Base-by-base conservation (phyloP, 2,329 filamentous ascomycete species). In the Capronia coronata region DNA sequence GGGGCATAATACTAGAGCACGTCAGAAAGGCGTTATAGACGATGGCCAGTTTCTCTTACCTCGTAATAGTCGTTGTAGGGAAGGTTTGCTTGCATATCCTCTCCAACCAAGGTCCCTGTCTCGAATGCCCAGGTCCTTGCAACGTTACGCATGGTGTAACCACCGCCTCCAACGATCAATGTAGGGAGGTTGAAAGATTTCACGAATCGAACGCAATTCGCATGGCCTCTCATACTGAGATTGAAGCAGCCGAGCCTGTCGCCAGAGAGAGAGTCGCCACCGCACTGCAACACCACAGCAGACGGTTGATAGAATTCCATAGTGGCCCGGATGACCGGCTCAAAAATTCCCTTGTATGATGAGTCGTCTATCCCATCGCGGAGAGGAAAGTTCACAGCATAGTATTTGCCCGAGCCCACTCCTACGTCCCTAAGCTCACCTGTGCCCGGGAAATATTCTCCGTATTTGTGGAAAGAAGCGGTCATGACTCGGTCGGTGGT, bases 31-130 rank as follows among this genome's bases (percentile, higher is more conserved):
- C 46, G 40, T 2, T 30, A 43, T 38, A 16, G 38, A 32, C 7
- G 25, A 38, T 23, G 9, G 25, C 37, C 19, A 55, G 34, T n/a
- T 37, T 9, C 21, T 9, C 68, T 61, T 64, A 77, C 76, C 65
- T 84, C 82, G 63, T 97, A 97, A 68, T 97, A 97, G 72, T 97
- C 91, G 57, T 95, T 97, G 68, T 89, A 97, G 0, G 91, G 91
- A 34, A 97, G 75, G n/a, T 86, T 83, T 3, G 84, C 77, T 9
- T 81, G 77, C 77, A 97, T 87, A 23, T 87, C 78, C 52, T 90
- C 81, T 22, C 87, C 87, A 16, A 96, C 87, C 7, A 97, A 77
- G 51, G 89, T 78, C 58, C 91, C 91, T 59, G 70, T 85, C 80
- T 96, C 71, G 60, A 74, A 79, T 18, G 73, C 73, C 80, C 78